These are phyloP conservation scores for Vitis riparia DNA, from an alignment of 164 flowering plant genomes.

Conservation along the genomic window DNA sequence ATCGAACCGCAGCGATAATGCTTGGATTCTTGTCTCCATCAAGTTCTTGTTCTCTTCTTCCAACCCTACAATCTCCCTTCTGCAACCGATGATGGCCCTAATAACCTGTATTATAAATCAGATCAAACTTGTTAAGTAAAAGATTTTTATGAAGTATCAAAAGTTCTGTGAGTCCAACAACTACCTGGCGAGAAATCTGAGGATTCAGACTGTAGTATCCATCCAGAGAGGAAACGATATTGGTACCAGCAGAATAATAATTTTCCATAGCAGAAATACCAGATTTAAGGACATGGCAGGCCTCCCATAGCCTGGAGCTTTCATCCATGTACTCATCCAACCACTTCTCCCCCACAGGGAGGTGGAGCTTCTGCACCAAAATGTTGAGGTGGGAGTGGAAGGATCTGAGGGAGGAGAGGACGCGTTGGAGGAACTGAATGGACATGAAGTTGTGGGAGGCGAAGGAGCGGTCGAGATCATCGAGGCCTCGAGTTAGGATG, in stretches of 20 bases:
- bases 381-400: conserved; percentile 25
- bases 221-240: conserved; percentile 16
- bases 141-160: neutral
- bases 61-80: conserved; percentile 24
- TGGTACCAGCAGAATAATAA: conserved; percentile 8
- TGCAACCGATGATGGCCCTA: conserved; percentile 29
- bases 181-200: conserved; percentile 19
- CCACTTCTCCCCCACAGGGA: conserved; percentile 30
- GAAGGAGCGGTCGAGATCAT: conserved; percentile 16
- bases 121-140: neutral
- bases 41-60: conserved; percentile 31
- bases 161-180: neutral
- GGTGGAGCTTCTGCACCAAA: conserved; percentile 21
- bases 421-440: conserved; percentile 20
- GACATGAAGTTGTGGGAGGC: conserved; percentile 23
- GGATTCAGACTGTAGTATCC: conserved; percentile 10
- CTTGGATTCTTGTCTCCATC: conserved; percentile 30
- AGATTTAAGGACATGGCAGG: conserved; percentile 27
- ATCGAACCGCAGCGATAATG: conserved; percentile 18
- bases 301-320: conserved; percentile 31
- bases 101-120: conserved; percentile 18
- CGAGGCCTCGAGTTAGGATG: conserved; percentile 17
- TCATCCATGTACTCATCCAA: conserved; percentile 38
- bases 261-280: conserved; percentile 26
- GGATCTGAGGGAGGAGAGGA: conserved; percentile 23